Evolutionary conservation across 257 asterid genomes (phyloP), one percentile per base, ranked within the genome.

Genomic region (Cruciata laevipes): DNA sequence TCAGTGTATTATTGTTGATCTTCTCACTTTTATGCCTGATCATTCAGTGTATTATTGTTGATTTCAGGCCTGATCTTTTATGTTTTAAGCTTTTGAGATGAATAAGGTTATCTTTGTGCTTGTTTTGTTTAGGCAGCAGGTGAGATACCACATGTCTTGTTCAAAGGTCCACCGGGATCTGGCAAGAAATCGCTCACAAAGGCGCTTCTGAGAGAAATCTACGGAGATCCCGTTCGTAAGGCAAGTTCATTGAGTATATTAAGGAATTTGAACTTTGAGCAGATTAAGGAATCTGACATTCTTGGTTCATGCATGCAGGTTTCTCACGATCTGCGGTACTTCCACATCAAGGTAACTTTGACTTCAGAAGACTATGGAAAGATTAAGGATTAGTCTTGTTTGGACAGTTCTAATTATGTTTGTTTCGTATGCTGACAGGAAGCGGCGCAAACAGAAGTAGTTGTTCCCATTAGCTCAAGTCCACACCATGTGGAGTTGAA

Each of bases 401-500:
- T 6, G 1, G 2, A 23, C 35, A 53, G 14, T 20, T 4, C 14
- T 16, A 33, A 37, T 67, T 8, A n/a, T 44, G 58, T 59, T 38
- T 47, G 16, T 49, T 65, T 30, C 31, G 56, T 69, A 49, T 69
- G 32, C 7, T 70, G 37, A 72, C 79, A 90, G 95, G 97, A 90
- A 75, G 73, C 92, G 37, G 80, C 75, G 83, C 83, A 89, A 21
- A 74, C 71, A 71, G 86, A 86, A 83, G 85, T 83, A 35, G 81
- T 79, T 8, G 90, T 88, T 32, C 95, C 91, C 14, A 62, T 88
- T 69, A 80, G 86, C 78, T 84, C 90, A 68, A 90, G 97, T 71
- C 90, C 84, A 75, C 95, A 90, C 80, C 97, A 90, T 68, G 74
- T 88, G 61, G 97, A 86, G 78, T 85, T 90, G 67, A 86, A 90